A percentile compares a stretch with the other conserved stretches of the same genome.
Conservation (phyloP, 1,284 basidiomycete genomes). For the Blastosporella zonata region DNA sequence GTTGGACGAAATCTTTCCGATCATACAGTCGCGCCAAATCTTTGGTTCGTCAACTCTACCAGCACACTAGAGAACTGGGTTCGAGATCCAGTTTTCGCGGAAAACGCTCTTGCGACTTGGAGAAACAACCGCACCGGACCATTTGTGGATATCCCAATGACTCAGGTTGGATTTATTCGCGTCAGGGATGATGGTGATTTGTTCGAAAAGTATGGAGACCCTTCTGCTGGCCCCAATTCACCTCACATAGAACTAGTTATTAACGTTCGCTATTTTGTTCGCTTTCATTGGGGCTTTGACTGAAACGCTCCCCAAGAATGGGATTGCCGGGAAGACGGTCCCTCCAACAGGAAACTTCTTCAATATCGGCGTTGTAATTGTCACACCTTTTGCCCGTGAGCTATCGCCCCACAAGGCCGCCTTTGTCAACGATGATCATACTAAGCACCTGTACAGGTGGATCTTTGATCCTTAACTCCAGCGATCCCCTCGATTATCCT, state of each 20-base stretch:
- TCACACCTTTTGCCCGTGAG: slow-evolving; percentile 10
- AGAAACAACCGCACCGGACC: slow-evolving; percentile 9
- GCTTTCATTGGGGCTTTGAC: not conserved
- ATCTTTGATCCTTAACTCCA: slow-evolving; percentile 2
- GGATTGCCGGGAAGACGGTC: slow-evolving; percentile 4
- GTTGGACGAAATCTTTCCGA: slow-evolving; percentile 43
- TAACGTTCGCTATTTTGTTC: not conserved
- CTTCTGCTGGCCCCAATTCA: slow-evolving; percentile 15
- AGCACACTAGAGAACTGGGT: slow-evolving; percentile 13
- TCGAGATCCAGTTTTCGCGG: slow-evolving; percentile 5
- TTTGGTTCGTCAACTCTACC: slow-evolving; percentile 14
- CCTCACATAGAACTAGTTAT: slow-evolving; percentile 17
- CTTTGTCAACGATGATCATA: not conserved
- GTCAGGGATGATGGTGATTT: slow-evolving; percentile 6
- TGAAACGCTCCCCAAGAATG: slow-evolving; percentile 9
- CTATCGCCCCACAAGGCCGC: not conserved
- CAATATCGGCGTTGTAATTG: slow-evolving; percentile 6
- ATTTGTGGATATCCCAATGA: slow-evolving; percentile 13
- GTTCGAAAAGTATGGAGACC: slow-evolving; percentile 12
- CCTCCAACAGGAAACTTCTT: slow-evolving; percentile 13
- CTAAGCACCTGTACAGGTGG: not conserved
- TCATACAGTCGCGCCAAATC: slow-evolving; percentile 9
- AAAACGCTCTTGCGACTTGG: slow-evolving; percentile 12
- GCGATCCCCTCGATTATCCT: slow-evolving; percentile 21
- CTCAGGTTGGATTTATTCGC: slow-evolving; percentile 17